phyloP scores from a whole-genome alignment of 345 rosid species.

The Dipteronia sinensis region DNA sequence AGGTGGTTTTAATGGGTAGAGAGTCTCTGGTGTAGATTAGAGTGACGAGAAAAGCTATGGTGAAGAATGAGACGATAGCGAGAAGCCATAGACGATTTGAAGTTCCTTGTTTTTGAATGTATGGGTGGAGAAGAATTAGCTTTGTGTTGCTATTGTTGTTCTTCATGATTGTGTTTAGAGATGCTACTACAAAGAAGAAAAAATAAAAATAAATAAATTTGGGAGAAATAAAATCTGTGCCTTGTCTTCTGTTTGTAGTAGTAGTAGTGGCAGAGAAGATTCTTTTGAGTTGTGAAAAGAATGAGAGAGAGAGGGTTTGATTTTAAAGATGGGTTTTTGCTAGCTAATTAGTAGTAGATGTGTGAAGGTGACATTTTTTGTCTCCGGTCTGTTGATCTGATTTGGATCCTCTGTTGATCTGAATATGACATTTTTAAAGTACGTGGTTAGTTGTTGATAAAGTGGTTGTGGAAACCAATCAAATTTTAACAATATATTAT shows the following conservation, averaged over 20 bases:
- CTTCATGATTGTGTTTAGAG: slow-evolving; percentile 49
- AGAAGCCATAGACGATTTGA: slow-evolving; percentile 87
- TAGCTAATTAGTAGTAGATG: slow-evolving; percentile 11
- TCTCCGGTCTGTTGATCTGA: too few species aligned
- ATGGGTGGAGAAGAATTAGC: slow-evolving; percentile 91
- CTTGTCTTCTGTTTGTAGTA: neutral
- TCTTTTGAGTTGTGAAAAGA: slow-evolving; percentile 29
- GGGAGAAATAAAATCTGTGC: neutral
- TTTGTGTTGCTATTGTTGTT: slow-evolving; percentile 72
- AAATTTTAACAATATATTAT: too few species aligned
- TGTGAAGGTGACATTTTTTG: slow-evolving; percentile 48
- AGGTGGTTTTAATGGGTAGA: slow-evolving; percentile 26
- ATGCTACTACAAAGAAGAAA: too few species aligned
- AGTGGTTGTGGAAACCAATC: too few species aligned
- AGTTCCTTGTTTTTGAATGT: slow-evolving; percentile 86
- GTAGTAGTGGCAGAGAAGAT: slow-evolving; percentile 23
- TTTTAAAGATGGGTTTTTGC: slow-evolving; percentile 31
- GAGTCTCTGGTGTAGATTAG: slow-evolving; percentile 78
- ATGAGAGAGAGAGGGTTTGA: slow-evolving; percentile 37
- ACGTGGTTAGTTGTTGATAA: too few species aligned
- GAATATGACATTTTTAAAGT: too few species aligned
- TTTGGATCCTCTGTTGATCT: too few species aligned
- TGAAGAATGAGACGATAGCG: slow-evolving; percentile 76
- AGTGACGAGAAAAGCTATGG: slow-evolving; percentile 77
- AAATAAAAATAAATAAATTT: too few species aligned